A percentile compares a stretch with the other conserved stretches of the same genome.
These are phyloP conservation scores for Nicotiana rustica DNA, from an alignment of 305 asterid species.

Conservation along the genomic window DNA sequence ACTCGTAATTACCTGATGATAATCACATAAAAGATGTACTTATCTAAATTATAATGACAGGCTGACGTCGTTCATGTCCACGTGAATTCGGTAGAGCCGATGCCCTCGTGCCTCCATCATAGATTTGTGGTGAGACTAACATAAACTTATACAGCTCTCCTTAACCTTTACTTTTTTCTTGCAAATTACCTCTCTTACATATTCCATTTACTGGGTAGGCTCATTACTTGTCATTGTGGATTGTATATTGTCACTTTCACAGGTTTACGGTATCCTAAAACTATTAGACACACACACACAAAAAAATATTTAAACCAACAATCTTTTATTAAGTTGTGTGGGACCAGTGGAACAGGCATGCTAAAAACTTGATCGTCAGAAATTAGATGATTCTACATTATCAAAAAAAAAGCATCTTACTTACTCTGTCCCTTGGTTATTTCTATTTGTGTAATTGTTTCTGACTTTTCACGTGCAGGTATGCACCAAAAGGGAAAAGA, in stretches of 20 bases:
- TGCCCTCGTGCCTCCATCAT: constrained; percentile 91
- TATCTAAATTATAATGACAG: constrained; percentile 55
- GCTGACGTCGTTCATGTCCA: constrained; percentile 78
- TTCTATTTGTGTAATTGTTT: constrained; percentile 34
- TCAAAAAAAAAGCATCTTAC: no score
- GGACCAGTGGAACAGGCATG: not conserved
- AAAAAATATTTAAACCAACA: constrained; percentile 4
- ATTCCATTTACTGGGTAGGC: constrained; percentile 24
- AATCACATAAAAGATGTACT: constrained; percentile 36
- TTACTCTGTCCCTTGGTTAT: constrained; percentile 21
- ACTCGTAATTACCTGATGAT: constrained; percentile 36
- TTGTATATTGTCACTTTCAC: constrained; percentile 18
- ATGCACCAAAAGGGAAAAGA: constrained; percentile 73
- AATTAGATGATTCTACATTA: not conserved
- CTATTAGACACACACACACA: not conserved
- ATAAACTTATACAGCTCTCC: constrained; percentile 6
- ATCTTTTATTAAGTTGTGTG: not conserved
- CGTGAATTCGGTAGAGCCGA: constrained; percentile 75
- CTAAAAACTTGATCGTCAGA: not conserved
- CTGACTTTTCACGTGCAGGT: constrained; percentile 47
- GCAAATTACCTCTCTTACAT: constrained; percentile 22
- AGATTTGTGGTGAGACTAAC: constrained; percentile 77
- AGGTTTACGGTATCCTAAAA: not conserved
- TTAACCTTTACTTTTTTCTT: not conserved
- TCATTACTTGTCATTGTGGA: constrained; percentile 4